These are phyloP conservation scores for Diddensiella transvaalensis DNA, from an alignment of 805 yeast species.

Conservation along the genomic window DNA sequence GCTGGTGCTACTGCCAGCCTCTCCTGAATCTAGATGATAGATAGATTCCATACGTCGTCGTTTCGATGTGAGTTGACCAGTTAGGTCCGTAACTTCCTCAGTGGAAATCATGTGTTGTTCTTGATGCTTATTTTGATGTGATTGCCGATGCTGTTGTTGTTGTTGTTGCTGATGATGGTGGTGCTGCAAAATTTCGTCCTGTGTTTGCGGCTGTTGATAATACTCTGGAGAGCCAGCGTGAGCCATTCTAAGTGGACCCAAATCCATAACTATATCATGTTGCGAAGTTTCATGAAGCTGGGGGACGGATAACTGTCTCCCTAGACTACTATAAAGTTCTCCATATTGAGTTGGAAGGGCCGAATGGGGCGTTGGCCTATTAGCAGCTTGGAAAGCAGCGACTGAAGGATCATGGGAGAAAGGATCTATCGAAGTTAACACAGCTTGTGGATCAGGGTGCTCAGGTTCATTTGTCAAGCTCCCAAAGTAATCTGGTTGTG, in stretches of 20 bases:
- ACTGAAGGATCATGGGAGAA: neutral
- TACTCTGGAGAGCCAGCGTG: too few species aligned
- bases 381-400: too few species aligned
- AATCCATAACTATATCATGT: neutral
- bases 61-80: too few species aligned
- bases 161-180: neutral
- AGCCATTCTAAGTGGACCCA: neutral
- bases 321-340: neutral
- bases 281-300: neutral
- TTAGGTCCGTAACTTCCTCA: too few species aligned
- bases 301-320: neutral
- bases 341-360: neutral
- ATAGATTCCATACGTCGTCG: too few species aligned
- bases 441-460: neutral
- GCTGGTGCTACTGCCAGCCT: neutral
- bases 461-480: neutral
- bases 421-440: too few species aligned
- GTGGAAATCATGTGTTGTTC: too few species aligned
- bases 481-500: neutral
- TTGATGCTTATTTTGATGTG: too few species aligned
- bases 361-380: neutral
- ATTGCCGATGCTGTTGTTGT: too few species aligned
- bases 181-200: too few species aligned
- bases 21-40: too few species aligned
- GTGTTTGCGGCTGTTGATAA: too few species aligned